phyloP scores from a whole-genome alignment of 148 eudicot genomes.

The Rhododendron vialii region DNA sequence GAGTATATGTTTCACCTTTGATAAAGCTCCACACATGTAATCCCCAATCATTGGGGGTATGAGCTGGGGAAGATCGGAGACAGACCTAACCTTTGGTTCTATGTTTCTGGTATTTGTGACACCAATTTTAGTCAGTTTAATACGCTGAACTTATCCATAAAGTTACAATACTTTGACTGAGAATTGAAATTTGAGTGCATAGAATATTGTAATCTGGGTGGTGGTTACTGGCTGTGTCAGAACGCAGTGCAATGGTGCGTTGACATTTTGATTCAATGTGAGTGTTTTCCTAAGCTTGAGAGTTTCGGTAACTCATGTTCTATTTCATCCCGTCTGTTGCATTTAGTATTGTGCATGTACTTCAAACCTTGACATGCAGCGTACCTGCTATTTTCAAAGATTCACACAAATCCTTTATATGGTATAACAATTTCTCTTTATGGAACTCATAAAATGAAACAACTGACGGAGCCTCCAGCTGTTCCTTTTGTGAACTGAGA shows the following conservation, averaged over 20 bases:
- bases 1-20: neutral
- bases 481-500: constrained; percentile 12
- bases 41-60: no score
- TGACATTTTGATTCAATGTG: neutral
- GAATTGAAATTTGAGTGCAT: neutral
- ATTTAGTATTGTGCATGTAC: neutral
- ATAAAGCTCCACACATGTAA: neutral
- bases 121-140: neutral
- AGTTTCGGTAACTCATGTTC: neutral
- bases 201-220: neutral
- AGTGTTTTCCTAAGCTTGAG: neutral
- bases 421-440: neutral
- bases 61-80: no score
- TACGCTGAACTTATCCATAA: neutral
- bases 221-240: neutral
- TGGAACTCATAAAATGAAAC: neutral
- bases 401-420: neutral
- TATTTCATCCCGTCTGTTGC: neutral
- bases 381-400: neutral
- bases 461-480: neutral
- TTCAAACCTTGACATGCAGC: neutral
- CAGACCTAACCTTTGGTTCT: neutral
- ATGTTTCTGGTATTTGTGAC: neutral
- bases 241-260: neutral
- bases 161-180: neutral